These are phyloP conservation scores for Talaromyces sp. DNA, from an alignment of 2,329 filamentous ascomycete species.

Conservation along the genomic window DNA sequence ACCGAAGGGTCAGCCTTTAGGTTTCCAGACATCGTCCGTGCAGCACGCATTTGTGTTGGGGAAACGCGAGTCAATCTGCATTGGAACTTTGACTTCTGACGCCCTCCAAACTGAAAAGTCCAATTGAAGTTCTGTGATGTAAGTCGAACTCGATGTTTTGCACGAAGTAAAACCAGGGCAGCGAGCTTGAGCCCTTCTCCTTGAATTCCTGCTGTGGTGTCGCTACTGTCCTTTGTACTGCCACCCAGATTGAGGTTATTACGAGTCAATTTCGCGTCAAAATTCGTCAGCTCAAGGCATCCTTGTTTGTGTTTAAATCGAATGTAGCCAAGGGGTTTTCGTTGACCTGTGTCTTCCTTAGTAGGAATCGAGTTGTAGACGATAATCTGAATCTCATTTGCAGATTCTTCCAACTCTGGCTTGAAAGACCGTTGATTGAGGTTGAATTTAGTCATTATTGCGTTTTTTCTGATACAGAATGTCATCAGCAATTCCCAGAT, in stretches of 20 bases:
- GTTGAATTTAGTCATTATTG: background rate
- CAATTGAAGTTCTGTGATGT: background rate
- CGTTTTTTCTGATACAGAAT: background rate
- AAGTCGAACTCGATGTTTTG: background rate
- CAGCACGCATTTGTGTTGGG: background rate
- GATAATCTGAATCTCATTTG: background rate
- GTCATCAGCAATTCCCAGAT: background rate
- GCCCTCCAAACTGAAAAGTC: slow-evolving; percentile 4
- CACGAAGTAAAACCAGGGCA: background rate
- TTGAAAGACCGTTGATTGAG: background rate
- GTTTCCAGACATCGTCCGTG: background rate
- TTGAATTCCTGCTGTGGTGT: background rate
- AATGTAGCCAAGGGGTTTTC: background rate
- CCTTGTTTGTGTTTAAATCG: background rate
- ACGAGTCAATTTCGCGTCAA: background rate
- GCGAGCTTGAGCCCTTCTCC: slow-evolving; percentile 10
- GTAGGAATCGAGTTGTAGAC: background rate
- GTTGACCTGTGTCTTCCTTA: background rate
- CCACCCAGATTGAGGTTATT: background rate
- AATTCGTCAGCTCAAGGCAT: background rate
- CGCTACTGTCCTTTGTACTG: background rate
- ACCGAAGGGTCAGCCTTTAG: background rate
- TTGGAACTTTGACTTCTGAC: background rate
- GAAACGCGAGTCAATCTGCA: background rate
- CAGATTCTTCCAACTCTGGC: background rate